phyloP scores from a whole-genome alignment of 192 early-diverging fungal species.

The Chytriomyces sp. region DNA sequence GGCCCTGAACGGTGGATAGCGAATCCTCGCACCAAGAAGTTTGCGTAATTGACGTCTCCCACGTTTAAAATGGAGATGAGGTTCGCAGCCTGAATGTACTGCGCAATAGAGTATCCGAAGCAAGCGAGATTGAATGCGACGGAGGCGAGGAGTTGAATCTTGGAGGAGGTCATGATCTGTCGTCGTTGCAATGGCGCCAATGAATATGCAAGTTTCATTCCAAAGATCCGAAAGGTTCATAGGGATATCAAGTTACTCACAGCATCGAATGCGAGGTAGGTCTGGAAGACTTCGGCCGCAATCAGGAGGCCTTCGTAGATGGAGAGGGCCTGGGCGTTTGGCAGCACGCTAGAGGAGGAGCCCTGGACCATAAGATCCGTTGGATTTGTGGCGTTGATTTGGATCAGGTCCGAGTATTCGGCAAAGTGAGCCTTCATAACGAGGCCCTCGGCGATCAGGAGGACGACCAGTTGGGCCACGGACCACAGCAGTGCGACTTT shows the following conservation, averaged over 20 bases:
- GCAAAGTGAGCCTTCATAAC: neutral
- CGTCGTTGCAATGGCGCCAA: neutral
- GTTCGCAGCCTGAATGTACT: constrained; percentile 42
- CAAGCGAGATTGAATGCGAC: constrained; percentile 50
- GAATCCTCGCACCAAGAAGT: neutral
- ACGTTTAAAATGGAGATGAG: constrained; percentile 23
- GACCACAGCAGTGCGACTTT: constrained; percentile 46
- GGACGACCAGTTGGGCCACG: constrained; percentile 33
- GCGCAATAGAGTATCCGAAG: constrained; percentile 44
- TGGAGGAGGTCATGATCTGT: constrained; percentile 39
- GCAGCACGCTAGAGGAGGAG: neutral
- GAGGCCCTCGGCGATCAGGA: constrained; percentile 32
- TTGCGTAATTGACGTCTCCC: neutral
- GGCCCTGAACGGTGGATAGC: constrained; percentile 33
- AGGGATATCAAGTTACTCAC: constrained; percentile 27
- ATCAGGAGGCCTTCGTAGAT: constrained; percentile 53
- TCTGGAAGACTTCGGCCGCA: constrained; percentile 47
- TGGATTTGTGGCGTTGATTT: constrained; percentile 20
- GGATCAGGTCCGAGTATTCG: neutral
- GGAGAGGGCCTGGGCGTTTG: constrained; percentile 33
- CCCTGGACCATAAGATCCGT: neutral
- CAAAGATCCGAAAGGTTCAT: neutral
- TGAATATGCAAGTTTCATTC: neutral
- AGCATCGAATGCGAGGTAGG: constrained; percentile 50
- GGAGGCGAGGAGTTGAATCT: constrained; percentile 54